phyloP scores from a whole-genome alignment of 1,284 basidiomycete genomes.

The Cystobasidium sp. region DNA sequence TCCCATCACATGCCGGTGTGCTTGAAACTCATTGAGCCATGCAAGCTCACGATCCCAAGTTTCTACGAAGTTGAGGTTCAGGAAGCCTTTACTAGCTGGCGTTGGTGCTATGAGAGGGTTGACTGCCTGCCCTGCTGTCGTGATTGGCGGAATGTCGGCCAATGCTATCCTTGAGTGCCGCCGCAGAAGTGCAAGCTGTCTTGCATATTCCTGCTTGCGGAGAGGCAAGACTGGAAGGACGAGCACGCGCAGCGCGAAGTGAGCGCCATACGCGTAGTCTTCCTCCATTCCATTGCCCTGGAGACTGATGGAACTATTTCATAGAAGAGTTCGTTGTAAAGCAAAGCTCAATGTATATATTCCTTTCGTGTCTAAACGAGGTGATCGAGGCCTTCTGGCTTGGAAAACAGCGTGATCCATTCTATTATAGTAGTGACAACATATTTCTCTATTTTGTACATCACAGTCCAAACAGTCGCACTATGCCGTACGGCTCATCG shows the following conservation, averaged over 20 bases:
- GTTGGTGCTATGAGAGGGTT: conserved; percentile 71
- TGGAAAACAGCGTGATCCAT: neutral
- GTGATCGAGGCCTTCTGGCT: neutral
- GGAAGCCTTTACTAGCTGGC: conserved; percentile 71
- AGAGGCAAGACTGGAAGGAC: conserved; percentile 77
- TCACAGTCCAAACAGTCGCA: conserved; percentile 36
- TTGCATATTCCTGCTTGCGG: conserved; percentile 66
- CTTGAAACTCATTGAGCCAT: conserved; percentile 64
- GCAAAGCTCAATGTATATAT: too few species aligned
- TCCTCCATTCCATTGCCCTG: conserved; percentile 36
- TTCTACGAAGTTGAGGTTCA: conserved; percentile 72
- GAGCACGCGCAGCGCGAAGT: conserved; percentile 64
- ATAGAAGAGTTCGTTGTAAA: neutral
- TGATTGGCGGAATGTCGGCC: conserved; percentile 75
- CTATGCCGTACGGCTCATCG: conserved; percentile 31
- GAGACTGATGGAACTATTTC: neutral
- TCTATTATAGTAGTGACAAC: neutral
- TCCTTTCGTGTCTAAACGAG: neutral
- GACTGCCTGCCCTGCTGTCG: conserved; percentile 46
- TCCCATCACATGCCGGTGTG: conserved; percentile 76
- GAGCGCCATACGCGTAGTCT: conserved; percentile 26
- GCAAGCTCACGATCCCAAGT: conserved; percentile 65
- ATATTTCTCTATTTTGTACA: neutral
- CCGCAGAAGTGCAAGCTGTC: conserved; percentile 70
- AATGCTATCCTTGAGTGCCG: conserved; percentile 72